A percentile compares a stretch with the other conserved stretches of the same genome.
These are phyloP conservation scores for Xylaria grammica DNA, from an alignment of 495 filamentous ascomycete species.

Conservation along the genomic window DNA sequence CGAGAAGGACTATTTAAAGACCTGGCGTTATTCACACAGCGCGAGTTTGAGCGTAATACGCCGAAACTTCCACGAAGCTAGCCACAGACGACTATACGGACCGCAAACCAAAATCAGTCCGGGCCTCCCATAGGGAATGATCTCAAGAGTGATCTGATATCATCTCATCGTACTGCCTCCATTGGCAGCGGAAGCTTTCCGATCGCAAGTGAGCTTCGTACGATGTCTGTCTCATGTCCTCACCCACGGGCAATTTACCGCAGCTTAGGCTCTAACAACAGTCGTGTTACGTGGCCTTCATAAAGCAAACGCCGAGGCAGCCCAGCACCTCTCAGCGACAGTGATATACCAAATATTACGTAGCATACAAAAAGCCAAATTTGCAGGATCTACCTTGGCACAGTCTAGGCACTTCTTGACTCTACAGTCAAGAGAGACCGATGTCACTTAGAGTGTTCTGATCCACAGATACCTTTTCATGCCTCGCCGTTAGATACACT, in stretches of 20 bases:
- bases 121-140: neutral
- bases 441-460: too few relatives aligned
- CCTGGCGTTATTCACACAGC: neutral
- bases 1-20: neutral
- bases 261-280: neutral
- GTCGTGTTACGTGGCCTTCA: too few relatives aligned
- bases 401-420: too few relatives aligned
- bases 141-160: neutral
- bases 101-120: neutral
- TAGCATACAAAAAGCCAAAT: neutral
- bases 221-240: too few relatives aligned
- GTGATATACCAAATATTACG: neutral
- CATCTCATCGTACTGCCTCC: too few relatives aligned
- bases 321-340: neutral
- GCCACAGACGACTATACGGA: neutral
- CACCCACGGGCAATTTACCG: too few relatives aligned
- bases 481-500: too few relatives aligned
- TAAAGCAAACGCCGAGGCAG: neutral
- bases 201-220: conserved; percentile 1
- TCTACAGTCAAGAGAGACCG: too few relatives aligned
- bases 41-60: neutral
- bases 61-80: neutral
- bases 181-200: neutral
- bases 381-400: conserved; percentile 6
- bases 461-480: too few relatives aligned